A percentile compares a stretch with the other conserved stretches of the same genome.
phyloP scores from a whole-genome alignment of 1,284 basidiomycete species.

The Puccinia horiana region DNA sequence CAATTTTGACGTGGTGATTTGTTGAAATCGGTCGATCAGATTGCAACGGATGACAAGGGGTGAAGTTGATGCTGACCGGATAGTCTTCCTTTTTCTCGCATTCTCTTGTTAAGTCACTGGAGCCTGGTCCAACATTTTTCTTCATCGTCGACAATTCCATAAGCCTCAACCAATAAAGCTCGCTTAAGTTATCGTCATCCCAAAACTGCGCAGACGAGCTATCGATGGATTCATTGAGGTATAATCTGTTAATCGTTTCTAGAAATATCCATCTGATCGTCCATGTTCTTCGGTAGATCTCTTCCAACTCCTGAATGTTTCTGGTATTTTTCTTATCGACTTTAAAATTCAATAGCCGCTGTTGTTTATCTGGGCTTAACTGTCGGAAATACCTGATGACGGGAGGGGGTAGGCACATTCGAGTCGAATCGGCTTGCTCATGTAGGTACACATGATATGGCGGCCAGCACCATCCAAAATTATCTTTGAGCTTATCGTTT shows the following conservation, averaged over 20 bases:
- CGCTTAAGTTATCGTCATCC: conserved; percentile 27
- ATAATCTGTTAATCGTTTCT: conserved; percentile 23
- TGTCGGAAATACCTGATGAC: conserved; percentile 21
- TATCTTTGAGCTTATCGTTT: conserved; percentile 21
- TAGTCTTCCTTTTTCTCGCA: conserved; percentile 15
- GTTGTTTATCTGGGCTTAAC: conserved; percentile 18
- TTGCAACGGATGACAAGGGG: conserved; percentile 34
- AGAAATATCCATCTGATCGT: conserved; percentile 30
- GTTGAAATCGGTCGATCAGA: not conserved
- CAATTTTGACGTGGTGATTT: conserved; percentile 4
- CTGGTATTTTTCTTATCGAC: not conserved
- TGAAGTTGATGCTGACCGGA: conserved; percentile 29
- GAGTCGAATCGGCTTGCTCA: not conserved
- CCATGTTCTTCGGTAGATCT: conserved; percentile 18
- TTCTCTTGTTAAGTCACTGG: not conserved
- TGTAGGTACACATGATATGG: not conserved
- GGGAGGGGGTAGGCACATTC: not conserved
- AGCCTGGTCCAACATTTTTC: not conserved
- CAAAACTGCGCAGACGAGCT: conserved; percentile 21
- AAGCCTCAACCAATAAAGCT: conserved; percentile 17
- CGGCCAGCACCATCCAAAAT: conserved; percentile 38
- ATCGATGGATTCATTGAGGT: not conserved
- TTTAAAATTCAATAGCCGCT: conserved; percentile 9
- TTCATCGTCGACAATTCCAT: conserved; percentile 7
- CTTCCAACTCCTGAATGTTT: conserved; percentile 13